phyloP scores from a whole-genome alignment of 805 yeast genomes.

The Ogataea glucozyma region DNA sequence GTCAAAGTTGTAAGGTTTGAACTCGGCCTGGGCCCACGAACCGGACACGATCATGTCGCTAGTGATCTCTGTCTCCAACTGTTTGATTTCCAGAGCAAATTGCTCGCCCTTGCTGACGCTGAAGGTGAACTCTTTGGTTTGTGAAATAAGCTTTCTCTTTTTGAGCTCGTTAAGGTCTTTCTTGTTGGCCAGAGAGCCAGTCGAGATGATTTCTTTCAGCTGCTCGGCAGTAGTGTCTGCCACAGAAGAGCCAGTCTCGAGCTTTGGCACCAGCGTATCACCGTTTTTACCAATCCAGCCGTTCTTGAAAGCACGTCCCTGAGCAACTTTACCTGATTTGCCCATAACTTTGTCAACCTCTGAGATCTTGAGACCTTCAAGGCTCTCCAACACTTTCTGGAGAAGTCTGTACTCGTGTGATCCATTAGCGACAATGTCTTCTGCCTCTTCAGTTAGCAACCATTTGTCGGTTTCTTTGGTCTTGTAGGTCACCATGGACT shows the following conservation, averaged over 20 bases:
- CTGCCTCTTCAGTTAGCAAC: conserved; percentile 77
- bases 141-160: conserved; percentile 82
- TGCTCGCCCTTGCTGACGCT: conserved; percentile 77
- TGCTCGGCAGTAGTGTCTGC: conserved; percentile 67
- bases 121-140: conserved; percentile 75
- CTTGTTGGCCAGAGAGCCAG: conserved; percentile 56
- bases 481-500: conserved; percentile 72
- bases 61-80: conserved; percentile 90
- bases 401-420: conserved; percentile 88
- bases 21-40: conserved; percentile 77
- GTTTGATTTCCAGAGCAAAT: conserved; percentile 77
- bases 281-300: conserved; percentile 94
- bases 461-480: conserved; percentile 76
- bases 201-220: conserved; percentile 54
- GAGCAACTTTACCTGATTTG: conserved; percentile 85
- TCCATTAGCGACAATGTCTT: conserved; percentile 74
- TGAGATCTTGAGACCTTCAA: conserved; percentile 79
- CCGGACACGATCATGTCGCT: conserved; percentile 86
- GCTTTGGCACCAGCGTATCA: conserved; percentile 68
- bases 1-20: conserved; percentile 94
- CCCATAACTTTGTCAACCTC: conserved; percentile 78
- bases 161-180: conserved; percentile 82
- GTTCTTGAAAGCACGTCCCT: conserved; percentile 95
- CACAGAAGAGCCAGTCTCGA: conserved; percentile 50
- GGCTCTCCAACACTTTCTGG: conserved; percentile 65